These are phyloP conservation scores for Aspergillus mulundensis DNA, from an alignment of 495 filamentous ascomycete species.

Conservation along the genomic window DNA sequence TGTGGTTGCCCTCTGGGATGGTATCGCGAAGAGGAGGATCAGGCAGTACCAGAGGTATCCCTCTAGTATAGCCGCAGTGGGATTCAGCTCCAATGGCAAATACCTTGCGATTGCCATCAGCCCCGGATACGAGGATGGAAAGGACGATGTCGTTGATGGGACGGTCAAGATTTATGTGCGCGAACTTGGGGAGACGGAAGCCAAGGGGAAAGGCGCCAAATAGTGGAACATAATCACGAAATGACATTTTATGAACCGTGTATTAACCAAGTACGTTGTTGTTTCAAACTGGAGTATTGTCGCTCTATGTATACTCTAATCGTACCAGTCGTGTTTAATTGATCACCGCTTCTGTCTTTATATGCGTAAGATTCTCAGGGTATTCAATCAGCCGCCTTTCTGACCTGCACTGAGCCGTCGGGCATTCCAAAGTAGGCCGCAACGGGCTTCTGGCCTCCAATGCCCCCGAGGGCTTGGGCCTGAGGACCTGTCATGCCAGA, in stretches of 20 bases:
- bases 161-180: constrained; percentile 72
- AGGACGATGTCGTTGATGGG: constrained; percentile 68
- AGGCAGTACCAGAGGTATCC: constrained; percentile 82
- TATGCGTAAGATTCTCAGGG: not conserved
- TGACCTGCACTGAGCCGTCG: constrained; percentile 61
- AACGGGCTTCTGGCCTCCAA: constrained; percentile 83
- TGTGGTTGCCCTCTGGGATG: constrained; percentile 94
- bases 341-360: not conserved
- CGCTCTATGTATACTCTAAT: constrained; percentile 16
- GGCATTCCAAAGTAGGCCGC: constrained; percentile 94
- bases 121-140: constrained; percentile 89
- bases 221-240: constrained; percentile 22
- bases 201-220: constrained; percentile 76
- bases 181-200: constrained; percentile 81
- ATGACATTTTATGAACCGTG: constrained; percentile 14
- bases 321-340: constrained; percentile 15
- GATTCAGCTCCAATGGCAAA: constrained; percentile 75
- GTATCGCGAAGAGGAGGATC: constrained; percentile 83
- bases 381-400: constrained; percentile 34
- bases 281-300: not conserved
- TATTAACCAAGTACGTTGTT: constrained; percentile 3
- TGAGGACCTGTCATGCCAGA: constrained; percentile 69
- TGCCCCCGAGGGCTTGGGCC: constrained; percentile 51
- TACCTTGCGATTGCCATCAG: constrained; percentile 80
- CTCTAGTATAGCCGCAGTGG: constrained; percentile 69